phyloP scores from a whole-genome alignment of 1,284 basidiomycete genomes.

The Coriolopsis trogii region DNA sequence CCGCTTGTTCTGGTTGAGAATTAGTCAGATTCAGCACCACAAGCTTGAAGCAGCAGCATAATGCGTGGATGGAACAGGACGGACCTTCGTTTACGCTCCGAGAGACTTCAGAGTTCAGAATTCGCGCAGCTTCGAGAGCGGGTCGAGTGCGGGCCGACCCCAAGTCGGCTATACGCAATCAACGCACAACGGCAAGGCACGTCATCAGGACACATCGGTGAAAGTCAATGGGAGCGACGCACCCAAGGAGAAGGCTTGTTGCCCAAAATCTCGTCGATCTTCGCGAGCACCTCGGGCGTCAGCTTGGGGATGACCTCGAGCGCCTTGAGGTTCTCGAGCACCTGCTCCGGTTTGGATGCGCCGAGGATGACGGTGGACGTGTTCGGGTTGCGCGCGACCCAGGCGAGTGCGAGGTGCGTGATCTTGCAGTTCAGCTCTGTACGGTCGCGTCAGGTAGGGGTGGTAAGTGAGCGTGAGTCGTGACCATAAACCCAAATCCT shows the following conservation, averaged over 20 bases:
- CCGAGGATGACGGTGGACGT: conserved; percentile 65
- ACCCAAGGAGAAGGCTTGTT: conserved; percentile 46
- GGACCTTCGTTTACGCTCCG: not conserved
- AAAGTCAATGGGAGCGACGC: conserved; percentile 12
- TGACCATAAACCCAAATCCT: not conserved
- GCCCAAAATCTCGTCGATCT: conserved; percentile 67
- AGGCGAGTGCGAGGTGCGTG: conserved; percentile 71
- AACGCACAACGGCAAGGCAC: not conserved
- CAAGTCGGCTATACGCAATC: conserved; percentile 15
- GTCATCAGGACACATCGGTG: no score
- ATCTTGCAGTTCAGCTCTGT: conserved; percentile 57
- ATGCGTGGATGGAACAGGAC: no score
- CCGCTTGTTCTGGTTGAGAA: no score
- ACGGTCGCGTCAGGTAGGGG: not conserved
- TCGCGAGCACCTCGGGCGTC: conserved; percentile 61
- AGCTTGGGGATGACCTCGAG: conserved; percentile 73
- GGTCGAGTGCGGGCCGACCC: conserved; percentile 19
- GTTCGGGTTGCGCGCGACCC: conserved; percentile 66
- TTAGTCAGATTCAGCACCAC: no score
- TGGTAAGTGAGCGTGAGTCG: not conserved
- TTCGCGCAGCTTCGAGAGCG: conserved; percentile 6
- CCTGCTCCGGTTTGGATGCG: conserved; percentile 57
- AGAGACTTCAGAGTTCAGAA: not conserved
- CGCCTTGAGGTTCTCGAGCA: conserved; percentile 71
- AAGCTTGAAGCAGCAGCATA: no score